Evolutionary conservation across 2,329 filamentous ascomycete genomes (phyloP), one percentile per base, ranked within the genome.

Genomic region (Tympanopsis confertula): DNA sequence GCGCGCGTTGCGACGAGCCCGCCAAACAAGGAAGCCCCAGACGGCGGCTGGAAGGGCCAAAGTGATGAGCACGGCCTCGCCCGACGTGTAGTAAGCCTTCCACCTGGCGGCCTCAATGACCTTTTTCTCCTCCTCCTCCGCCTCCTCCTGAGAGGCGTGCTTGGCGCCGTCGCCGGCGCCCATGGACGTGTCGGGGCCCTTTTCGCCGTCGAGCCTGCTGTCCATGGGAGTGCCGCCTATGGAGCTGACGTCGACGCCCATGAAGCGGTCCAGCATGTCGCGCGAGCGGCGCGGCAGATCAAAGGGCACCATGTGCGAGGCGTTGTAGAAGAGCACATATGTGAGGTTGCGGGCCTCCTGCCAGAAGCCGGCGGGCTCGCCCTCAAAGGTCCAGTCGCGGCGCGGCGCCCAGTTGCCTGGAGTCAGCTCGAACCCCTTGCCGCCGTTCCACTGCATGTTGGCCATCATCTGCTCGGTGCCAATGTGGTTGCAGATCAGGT

Each of bases 281-380:
- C 89, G 77, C 15, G 80, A 83, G 42, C 87, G 81, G 35, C 86
- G 78, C 1, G 89, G 81, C 49, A 83, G 84, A 58, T 98, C 89
- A 52, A 93, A 96, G 1, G 91, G 91, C 1, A 98, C 91, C 91
- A 98, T 98, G 59, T 98, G 91, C 36, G 86, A 94, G 13, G 86
- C 79, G 57, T 98, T 94, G 67, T 94, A 86, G 62, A 96, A 94
- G 29, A 93, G 69, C 20, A 96, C 80, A 53, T 98, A 98, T 1
- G 91, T 95, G 43, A 98, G 63, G 60, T 98, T 98, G 46, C 91
- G 79, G 2, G 91, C 89, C 55, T 87, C 77, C 59, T 98, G 93
- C 69, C 89, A 98, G 53, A 93, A 86, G 18, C 91, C 91, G 3
- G 88, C 88, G 2, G 76, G 64, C 48, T 94, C 75, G 43, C 81